Base-by-base conservation (phyloP, 2,329 filamentous ascomycete genomes). In the Rutstroemia sp. region DNA sequence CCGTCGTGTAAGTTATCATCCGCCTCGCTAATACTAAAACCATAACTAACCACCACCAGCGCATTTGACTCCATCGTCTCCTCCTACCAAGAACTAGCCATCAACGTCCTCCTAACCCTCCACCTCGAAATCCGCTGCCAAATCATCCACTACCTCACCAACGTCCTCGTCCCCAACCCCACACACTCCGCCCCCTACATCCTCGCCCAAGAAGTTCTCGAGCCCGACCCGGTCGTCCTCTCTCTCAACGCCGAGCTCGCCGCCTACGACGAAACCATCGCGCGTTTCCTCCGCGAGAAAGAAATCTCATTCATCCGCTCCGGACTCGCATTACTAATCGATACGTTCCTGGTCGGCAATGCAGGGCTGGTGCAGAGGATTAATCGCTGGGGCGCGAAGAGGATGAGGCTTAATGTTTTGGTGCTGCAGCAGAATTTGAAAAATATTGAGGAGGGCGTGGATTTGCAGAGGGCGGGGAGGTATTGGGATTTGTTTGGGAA, bases 371-470 rank as follows among this genome's bases (percentile, higher is more conserved):
- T 92, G 46, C 83, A 84, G 50, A 84, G 87, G 7, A 92, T 99
- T 84, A 96, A 99, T 70, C 75, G 74, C 39, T 82, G 87, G 64
- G 94, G 94, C 44, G 89, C 86, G 58, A 83, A 85, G n/a, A 82
- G 91, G 39, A 91, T 99, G 82, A 87, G 91, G 70, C 82, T 97
- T 66, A 96, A 99, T 70, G 90, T 96, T 49, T 79, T 96, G 23
- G 94, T 99, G 42, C 76, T 99, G 51, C 92, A 97, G 73, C 94
- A 99, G 70, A 96, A 96, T 66, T 82, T 99, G 55, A 96, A 96
- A 75, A 95, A 95, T 63, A 86, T 99, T 53, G 90, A 94, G 71
- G 77, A 81, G 2, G 80, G 80, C 8, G 85, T 88, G 3, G 78
- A 81, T 56, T 75, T 92, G 27, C 76, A 77, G 4, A 75, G 81